A percentile compares a stretch with the other conserved stretches of the same genome.
phyloP scores from a whole-genome alignment of 192 early-diverging fungal species.

The Podila minutissima region DNA sequence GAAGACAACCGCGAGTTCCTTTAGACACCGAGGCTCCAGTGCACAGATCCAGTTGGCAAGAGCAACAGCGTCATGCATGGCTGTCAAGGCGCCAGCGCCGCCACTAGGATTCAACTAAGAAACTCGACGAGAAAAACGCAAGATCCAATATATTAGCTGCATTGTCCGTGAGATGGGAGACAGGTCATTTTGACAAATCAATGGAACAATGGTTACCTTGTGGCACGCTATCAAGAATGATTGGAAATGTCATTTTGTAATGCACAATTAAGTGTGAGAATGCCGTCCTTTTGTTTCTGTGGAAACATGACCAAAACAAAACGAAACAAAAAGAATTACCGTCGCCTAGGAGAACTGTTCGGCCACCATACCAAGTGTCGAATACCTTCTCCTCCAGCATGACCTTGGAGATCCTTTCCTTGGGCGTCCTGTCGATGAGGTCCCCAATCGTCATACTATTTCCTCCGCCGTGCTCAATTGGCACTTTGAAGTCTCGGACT shows the following conservation, averaged over 20 bases:
- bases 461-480: no score
- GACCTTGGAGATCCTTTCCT: slow-evolving; percentile 1
- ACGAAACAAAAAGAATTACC: background rate
- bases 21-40: background rate
- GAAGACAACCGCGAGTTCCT: background rate
- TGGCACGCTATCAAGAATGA: background rate
- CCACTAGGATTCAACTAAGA: background rate
- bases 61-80: background rate
- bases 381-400: slow-evolving; percentile 12
- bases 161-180: background rate
- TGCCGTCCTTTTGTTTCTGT: background rate
- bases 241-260: background rate
- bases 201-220: background rate
- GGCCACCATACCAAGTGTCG: background rate
- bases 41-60: slow-evolving; percentile 1
- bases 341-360: background rate
- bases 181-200: background rate
- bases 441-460: background rate
- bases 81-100: background rate
- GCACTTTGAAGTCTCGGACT: no score
- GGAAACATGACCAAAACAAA: background rate
- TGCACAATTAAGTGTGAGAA: background rate
- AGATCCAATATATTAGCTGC: no score
- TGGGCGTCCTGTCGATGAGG: background rate
- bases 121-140: background rate